These are phyloP conservation scores for Leishmania aethiopica DNA, from an alignment of 208 protist species.

Conservation along the genomic window DNA sequence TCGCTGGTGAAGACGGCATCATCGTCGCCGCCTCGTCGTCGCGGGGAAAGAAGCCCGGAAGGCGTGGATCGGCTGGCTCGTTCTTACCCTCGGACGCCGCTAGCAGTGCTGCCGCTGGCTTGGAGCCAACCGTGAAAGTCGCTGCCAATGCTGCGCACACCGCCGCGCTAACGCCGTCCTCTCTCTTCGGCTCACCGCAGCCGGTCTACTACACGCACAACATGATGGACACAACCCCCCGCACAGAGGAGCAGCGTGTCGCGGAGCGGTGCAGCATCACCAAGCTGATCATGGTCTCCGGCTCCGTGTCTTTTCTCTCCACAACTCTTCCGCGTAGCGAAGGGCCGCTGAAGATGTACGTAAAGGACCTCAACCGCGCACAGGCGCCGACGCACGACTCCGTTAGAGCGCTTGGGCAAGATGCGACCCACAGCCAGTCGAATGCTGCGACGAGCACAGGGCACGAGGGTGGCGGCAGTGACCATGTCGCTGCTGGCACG, in stretches of 20 bases:
- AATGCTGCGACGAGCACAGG: neutral
- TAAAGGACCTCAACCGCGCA: slow-evolving; percentile 64
- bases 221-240: slow-evolving; percentile 20
- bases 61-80: neutral
- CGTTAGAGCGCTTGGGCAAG: neutral
- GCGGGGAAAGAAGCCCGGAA: slow-evolving; percentile 3
- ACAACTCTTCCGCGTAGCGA: slow-evolving; percentile 48
- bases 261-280: slow-evolving; percentile 78
- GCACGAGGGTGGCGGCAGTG: neutral
- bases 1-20: neutral
- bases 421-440: neutral
- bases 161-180: slow-evolving; percentile 1
- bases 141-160: neutral
- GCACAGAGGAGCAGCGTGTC: slow-evolving; percentile 53
- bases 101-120: neutral
- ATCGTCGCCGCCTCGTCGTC: neutral
- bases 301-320: slow-evolving; percentile 77
- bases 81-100: neutral
- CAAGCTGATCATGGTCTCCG: slow-evolving; percentile 84
- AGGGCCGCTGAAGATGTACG: slow-evolving; percentile 47
- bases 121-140: neutral
- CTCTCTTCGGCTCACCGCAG: slow-evolving; percentile 13
- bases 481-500: neutral
- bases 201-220: slow-evolving; percentile 42
- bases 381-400: slow-evolving; percentile 5